These are phyloP conservation scores for Penicillium subrubescens DNA, from an alignment of 495 filamentous ascomycete genomes.

Conservation along the genomic window DNA sequence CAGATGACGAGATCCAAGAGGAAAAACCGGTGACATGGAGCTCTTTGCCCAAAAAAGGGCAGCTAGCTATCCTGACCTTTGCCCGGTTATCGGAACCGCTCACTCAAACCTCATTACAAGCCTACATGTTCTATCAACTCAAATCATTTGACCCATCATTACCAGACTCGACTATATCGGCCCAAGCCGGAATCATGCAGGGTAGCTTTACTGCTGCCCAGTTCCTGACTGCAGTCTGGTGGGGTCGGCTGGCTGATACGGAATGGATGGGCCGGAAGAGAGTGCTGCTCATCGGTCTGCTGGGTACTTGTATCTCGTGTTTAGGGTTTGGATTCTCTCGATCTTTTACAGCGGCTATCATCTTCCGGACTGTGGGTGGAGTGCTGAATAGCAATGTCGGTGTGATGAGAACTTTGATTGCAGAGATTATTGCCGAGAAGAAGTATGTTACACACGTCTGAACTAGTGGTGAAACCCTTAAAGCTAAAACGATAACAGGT, in stretches of 20 bases:
- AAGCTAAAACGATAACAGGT: conserved; percentile 38
- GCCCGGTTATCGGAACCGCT: conserved; percentile 78
- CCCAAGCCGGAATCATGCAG: conserved; percentile 74
- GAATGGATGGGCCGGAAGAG: conserved; percentile 72
- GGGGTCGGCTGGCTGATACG: conserved; percentile 75
- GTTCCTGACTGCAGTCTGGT: conserved; percentile 76
- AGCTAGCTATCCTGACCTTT: conserved; percentile 73
- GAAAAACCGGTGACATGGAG: conserved; percentile 62
- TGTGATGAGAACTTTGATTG: conserved; percentile 80
- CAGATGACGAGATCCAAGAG: conserved; percentile 4
- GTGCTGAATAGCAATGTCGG: conserved; percentile 80
- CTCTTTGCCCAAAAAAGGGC: conserved; percentile 71
- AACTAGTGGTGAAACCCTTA: background rate
- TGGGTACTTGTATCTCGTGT: conserved; percentile 70
- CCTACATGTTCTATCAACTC: conserved; percentile 75
- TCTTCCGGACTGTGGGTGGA: conserved; percentile 75
- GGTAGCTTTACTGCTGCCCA: conserved; percentile 78
- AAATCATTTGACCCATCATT: conserved; percentile 66
- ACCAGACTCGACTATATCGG: conserved; percentile 67
- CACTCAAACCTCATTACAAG: conserved; percentile 73
- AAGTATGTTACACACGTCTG: conserved; percentile 36
- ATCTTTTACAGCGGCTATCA: conserved; percentile 64
- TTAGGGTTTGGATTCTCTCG: conserved; percentile 80
- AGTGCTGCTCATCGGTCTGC: conserved; percentile 72
- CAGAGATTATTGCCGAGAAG: conserved; percentile 74